Percentiles rank a stretch among this genome's conserved stretches.
Conservation (phyloP, 1,139 yeast species). For the Lodderomyces pseudojiufengensis region DNA sequence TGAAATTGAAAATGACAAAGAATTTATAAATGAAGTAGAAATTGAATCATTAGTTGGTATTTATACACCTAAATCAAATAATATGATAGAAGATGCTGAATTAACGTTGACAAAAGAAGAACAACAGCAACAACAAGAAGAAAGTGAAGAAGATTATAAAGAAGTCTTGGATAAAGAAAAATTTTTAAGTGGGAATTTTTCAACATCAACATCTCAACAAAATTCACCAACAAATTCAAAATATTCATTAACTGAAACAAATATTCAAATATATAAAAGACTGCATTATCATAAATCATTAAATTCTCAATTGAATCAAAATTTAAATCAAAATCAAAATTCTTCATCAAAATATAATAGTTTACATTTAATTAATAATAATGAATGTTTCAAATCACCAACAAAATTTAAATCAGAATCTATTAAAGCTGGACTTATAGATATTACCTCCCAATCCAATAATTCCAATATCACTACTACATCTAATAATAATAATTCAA, state of each 20-base stretch:
- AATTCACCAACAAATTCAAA: constrained; percentile 13
- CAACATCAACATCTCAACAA: constrained; percentile 19
- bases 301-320: no score
- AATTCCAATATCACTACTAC: no score
- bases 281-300: no score
- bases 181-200: constrained; percentile 18
- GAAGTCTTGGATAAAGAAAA: not conserved
- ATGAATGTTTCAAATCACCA: constrained; percentile 1
- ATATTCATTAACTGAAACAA: constrained; percentile 20
- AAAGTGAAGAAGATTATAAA: not conserved
- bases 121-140: not conserved
- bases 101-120: not conserved
- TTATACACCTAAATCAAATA: constrained; percentile 4
- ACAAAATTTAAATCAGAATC: not conserved
- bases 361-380: constrained; percentile 6
- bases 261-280: constrained; percentile 18
- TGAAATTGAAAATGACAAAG: no score
- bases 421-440: constrained; percentile 7
- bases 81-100: not conserved
- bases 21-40: constrained; percentile 8
- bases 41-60: constrained; percentile 5
- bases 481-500: no score
- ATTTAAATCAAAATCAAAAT: not conserved
- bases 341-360: constrained; percentile 1
- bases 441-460: no score